Percentiles rank a stretch among this genome's conserved stretches.
Conservation (phyloP, 1,139 yeast species). For the Kazachstania sp. region DNA sequence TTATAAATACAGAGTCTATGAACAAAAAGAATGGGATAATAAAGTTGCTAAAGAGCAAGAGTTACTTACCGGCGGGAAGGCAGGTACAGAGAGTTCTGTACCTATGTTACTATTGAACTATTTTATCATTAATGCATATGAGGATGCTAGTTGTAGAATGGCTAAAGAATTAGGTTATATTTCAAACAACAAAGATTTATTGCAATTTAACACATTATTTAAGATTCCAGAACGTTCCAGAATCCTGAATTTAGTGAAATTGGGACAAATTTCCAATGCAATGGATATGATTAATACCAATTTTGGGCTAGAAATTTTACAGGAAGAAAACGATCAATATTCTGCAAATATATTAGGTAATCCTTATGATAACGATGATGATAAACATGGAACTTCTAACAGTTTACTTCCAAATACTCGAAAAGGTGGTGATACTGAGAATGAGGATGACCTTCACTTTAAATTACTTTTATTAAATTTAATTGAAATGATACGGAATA, state of each 20-base stretch:
- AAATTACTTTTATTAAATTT: slow-evolving; percentile 51
- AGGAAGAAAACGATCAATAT: slow-evolving; percentile 5
- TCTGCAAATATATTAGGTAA: slow-evolving; percentile 2
- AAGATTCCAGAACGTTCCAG: slow-evolving; percentile 23
- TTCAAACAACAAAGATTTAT: slow-evolving; percentile 20
- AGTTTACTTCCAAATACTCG: not conserved
- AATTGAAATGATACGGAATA: slow-evolving; percentile 54
- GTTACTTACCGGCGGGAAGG: not conserved
- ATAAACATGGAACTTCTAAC: not conserved
- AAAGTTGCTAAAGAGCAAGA: slow-evolving; percentile 15
- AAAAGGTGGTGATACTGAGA: slow-evolving; percentile 2
- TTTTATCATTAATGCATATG: slow-evolving; percentile 28
- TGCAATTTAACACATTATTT: slow-evolving; percentile 22
- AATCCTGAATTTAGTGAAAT: slow-evolving; percentile 23
- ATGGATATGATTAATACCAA: slow-evolving; percentile 21
- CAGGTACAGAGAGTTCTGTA: slow-evolving; percentile 17
- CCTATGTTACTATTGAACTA: slow-evolving; percentile 26
- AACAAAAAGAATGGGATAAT: slow-evolving; percentile 24
- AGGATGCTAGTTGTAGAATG: slow-evolving; percentile 27
- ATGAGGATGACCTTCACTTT: slow-evolving; percentile 42
- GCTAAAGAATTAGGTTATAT: slow-evolving; percentile 25
- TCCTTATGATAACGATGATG: slow-evolving; percentile 1
- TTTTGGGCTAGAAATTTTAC: slow-evolving; percentile 25
- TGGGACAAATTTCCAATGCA: slow-evolving; percentile 23
- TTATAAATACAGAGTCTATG: slow-evolving; percentile 19